Conservation (phyloP, 495 filamentous ascomycete species). For the Viridothelium virens region DNA sequence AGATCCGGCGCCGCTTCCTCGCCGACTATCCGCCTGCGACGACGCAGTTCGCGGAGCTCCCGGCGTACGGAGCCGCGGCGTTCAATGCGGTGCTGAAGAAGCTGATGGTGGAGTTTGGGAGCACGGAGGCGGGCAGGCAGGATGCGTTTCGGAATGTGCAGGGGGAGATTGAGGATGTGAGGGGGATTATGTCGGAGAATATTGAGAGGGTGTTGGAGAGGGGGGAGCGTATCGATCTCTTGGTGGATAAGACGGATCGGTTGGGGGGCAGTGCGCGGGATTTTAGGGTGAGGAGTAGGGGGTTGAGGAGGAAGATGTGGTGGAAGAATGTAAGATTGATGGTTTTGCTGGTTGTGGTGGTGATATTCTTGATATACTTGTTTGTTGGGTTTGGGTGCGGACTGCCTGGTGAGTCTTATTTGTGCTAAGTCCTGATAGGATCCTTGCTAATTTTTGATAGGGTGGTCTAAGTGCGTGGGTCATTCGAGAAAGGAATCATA, state of each 20-base stretch:
- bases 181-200: slow-evolving; percentile 97
- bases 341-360: slow-evolving; percentile 71
- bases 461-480: slow-evolving; percentile 6
- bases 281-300: slow-evolving; percentile 76
- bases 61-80: slow-evolving; percentile 79
- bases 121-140: slow-evolving; percentile 59
- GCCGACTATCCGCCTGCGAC: slow-evolving; percentile 56
- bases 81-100: slow-evolving; percentile 74
- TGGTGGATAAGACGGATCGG: slow-evolving; percentile 96
- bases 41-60: slow-evolving; percentile 68
- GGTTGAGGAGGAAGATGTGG: slow-evolving; percentile 91
- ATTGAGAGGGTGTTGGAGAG: slow-evolving; percentile 93
- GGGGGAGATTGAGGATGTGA: slow-evolving; percentile 83
- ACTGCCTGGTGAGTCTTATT: slow-evolving; percentile 46
- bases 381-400: slow-evolving; percentile 70
- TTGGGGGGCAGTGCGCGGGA: slow-evolving; percentile 78
- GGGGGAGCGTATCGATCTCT: slow-evolving; percentile 85
- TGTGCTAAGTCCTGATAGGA: background rate
- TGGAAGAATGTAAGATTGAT: slow-evolving; percentile 97
- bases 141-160: slow-evolving; percentile 80
- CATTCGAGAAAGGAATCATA: slow-evolving; percentile 7
- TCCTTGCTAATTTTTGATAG: background rate
- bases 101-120: slow-evolving; percentile 80
- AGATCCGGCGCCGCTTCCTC: slow-evolving; percentile 84
- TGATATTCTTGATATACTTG: slow-evolving; percentile 75